Base-by-base conservation (phyloP, 371 early-diverging fungal genomes). In the Mucor mucedo region DNA sequence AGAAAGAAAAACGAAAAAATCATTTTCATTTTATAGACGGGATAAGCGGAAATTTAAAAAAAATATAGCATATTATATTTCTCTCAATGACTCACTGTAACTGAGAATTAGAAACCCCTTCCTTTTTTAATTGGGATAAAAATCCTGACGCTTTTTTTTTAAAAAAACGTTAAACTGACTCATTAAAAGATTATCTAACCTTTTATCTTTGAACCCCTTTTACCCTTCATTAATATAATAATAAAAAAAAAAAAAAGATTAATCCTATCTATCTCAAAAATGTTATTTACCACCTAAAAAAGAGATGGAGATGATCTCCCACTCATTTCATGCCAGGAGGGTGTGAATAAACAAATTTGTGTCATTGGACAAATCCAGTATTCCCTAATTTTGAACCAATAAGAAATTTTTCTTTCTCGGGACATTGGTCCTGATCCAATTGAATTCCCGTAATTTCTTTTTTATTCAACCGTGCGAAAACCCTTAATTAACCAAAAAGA, bases 1-100 rank as follows among this genome's bases (percentile, higher is more conserved):
- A 54, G 40, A 54, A 56, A 52, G 16, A 56, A 50, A 57, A 28
- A 49, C 29, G 11, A 50, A 29, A 21, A 50, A 60, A 40, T 21
- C 21, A 60, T 29, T 40, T 40, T 39, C 11, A 52, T 21, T 21
- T 5, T 47, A 52, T 29, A 52, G 16, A 16, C 14, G 13, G 52
- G 41, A 41, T 55, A 41, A 28, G 29, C 40, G 41, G 29, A 21
- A 42, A 16, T 40, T 40, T 28, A 41, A 28, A 41, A 35, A 2
- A 38, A 28, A 10, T 21, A 55, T 5, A 41, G 29, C 29, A 2
- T 28, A 5, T 30, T 50, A 3, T 10, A 8, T 48, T 48, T 48
- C 30, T 30, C 10, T 5, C 7, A 50, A 50, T 50, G 50, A 50
- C 50, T 50, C 50, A 50, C 50, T 29, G 21, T 21, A 47, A 45